Base-by-base conservation (phyloP, 2,329 filamentous ascomycete genomes). In the Byssothecium circinans region DNA sequence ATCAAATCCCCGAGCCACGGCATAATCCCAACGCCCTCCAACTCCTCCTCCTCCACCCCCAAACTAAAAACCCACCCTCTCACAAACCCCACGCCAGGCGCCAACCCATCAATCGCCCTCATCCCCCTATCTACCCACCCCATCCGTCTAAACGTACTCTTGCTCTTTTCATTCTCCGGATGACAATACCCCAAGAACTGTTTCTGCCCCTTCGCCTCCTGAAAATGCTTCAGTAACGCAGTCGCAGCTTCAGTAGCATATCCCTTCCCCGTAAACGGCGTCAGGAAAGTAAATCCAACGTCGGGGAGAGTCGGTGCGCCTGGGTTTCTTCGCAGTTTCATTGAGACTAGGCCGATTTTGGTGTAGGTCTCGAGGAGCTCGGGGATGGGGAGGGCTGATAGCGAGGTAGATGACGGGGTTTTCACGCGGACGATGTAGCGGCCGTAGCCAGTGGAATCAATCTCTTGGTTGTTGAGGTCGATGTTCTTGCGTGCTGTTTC, bases 381-480 rank as follows among this genome's bases (percentile, higher is more conserved):
- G 0, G 41, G 25, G 4, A 40, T 40, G 4, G 35, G 23, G 3
- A 32, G 11, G 4, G n/a, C n/a, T 29, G n/a, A 19, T 7, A 25
- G 6, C 7, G 41, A 32, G n/a, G 7, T 18, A 14, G 39, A 41
- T 10, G 20, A 15, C 4, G 40, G 29, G 2, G 53, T 40, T 30
- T 61, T 60, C 4, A 64, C 49, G 15, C 43, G 48, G 37, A 67
- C 47, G 1, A 67, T 52, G 23, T 55, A 64, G 0, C 50, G 57
- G 4, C 63, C 63, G 43, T 59, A 64, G 25, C 63, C 62, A 17
- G 56, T 56, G 20, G 49, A 43, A 15, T 14, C 35, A 23, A 11
- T 17, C 23, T 43, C 20, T 25, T 2, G 29, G 32, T 42, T 27
- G 17, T 43, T 39, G 22, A 54, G 49, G 10, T 43, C 47, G 25